Evolutionary conservation across 768 basidiomycete species (phyloP), one percentile per base, ranked within the genome.

Genomic region (Russula virescens): DNA sequence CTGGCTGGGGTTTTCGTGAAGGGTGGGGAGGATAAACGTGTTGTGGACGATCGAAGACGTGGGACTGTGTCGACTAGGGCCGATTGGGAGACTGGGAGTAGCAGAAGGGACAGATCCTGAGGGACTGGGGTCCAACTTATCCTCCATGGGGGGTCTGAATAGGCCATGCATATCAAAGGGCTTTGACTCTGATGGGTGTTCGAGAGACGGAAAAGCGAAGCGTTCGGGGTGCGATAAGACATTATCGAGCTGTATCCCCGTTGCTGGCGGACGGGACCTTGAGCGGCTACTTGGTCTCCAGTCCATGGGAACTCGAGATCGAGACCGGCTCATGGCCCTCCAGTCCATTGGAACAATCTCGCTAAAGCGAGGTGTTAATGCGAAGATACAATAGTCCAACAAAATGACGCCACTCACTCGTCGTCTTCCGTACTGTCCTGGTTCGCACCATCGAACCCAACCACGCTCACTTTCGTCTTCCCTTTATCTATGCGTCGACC

Each of bases 251-350:
- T 68, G 64, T 63, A 65, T 58, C 48, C 70, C 61, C 42, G 70
- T 68, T 26, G 80, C 69, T 66, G 84, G 84, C 21, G 88, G 86
- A 42, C 91, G 82, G 48, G 89, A 90, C 57, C 88, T 83, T 34
- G 89, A 91, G 58, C 88, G 85, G 74, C 84, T 86, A 56, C 85
- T 75, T 38, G 89, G 86, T 60, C 87, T 80, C 93, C 93, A 94
- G 73, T 95, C 93, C 90, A 95, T 93, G 23, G 89, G 87, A 68
- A 88, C 87, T 25, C 94, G 84, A 16, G 94, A 95, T 69, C 93
- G 83, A 26, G 94, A 96, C 66, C 94, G 82, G 74, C 92, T 94
- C 72, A 93, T 85, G 35, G 90, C 86, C 53, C 93, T 81, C 94
- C 94, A 97, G 71, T 96, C 94, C 94, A 97, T 97, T 28, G 85